phyloP scores from a whole-genome alignment of 2,329 filamentous ascomycete genomes.

The Fonsecaea multimorphosa region DNA sequence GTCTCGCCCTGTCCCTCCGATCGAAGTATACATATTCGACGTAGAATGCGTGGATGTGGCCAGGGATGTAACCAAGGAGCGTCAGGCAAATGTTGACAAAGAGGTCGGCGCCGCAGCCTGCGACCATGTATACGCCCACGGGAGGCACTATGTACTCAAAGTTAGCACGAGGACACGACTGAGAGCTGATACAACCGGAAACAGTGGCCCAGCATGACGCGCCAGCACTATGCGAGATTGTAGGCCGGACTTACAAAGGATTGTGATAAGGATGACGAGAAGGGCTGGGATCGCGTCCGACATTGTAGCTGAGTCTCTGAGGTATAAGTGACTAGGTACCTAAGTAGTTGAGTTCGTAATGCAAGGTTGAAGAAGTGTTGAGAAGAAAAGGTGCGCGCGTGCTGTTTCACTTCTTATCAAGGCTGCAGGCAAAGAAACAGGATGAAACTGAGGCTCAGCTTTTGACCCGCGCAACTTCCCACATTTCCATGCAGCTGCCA shows the following conservation, averaged over 20 bases:
- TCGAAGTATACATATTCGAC: slow-evolving; percentile 42
- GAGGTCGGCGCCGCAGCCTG: slow-evolving; percentile 82
- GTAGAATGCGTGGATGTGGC: slow-evolving; percentile 41
- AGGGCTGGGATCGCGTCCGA: slow-evolving; percentile 39
- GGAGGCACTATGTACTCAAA: slow-evolving; percentile 64
- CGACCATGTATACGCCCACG: slow-evolving; percentile 91
- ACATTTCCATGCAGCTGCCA: background rate
- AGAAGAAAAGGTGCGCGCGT: background rate
- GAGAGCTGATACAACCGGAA: background rate
- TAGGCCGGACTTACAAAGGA: slow-evolving; percentile 34
- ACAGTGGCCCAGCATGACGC: background rate
- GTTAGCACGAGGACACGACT: slow-evolving; percentile 9
- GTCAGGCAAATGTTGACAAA: slow-evolving; percentile 92
- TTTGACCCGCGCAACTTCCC: background rate
- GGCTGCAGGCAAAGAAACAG: background rate
- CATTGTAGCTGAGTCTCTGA: slow-evolving; percentile 24
- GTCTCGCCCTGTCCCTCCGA: slow-evolving; percentile 36
- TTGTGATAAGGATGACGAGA: slow-evolving; percentile 40
- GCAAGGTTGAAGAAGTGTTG: background rate
- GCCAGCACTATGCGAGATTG: background rate
- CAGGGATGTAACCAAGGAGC: slow-evolving; percentile 72
- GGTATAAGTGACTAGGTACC: background rate
- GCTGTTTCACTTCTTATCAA: background rate
- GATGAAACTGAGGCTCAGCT: background rate
- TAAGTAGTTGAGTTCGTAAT: background rate